These are phyloP conservation scores for Fonsecaea pedrosoi DNA, from an alignment of 2,329 filamentous ascomycete genomes.

Conservation along the genomic window DNA sequence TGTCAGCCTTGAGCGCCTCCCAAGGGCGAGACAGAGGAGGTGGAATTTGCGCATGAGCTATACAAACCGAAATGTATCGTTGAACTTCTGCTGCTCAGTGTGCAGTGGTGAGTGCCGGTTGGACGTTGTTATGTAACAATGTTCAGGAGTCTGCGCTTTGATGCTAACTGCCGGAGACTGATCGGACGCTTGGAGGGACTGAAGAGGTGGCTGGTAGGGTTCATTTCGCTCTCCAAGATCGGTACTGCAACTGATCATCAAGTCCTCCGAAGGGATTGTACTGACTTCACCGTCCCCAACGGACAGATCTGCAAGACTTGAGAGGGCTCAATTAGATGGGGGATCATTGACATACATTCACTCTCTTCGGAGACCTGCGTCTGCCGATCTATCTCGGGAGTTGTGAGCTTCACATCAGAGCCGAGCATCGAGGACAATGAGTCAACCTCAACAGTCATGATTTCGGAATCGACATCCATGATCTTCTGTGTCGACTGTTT, in stretches of 20 bases:
- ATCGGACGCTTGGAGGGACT: background rate
- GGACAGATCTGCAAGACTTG: constrained; percentile 14
- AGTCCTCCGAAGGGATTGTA: background rate
- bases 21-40: background rate
- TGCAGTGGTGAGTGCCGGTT: background rate
- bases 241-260: background rate
- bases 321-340: background rate
- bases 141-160: background rate
- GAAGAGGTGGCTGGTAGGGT: background rate
- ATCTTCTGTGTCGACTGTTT: background rate
- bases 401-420: background rate
- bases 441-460: background rate
- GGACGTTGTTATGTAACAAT: background rate
- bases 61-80: background rate
- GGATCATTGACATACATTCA: constrained; percentile 4
- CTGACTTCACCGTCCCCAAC: background rate
- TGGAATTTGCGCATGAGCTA: background rate
- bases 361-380: background rate
- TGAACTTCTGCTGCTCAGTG: background rate
- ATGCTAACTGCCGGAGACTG: background rate
- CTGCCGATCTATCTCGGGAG: background rate
- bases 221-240: background rate
- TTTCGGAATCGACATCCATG: background rate
- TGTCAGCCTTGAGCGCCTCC: background rate
- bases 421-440: background rate